Evolutionary conservation across 495 filamentous ascomycete genomes (phyloP).

Genomic region (Apiosordaria backusii): DNA sequence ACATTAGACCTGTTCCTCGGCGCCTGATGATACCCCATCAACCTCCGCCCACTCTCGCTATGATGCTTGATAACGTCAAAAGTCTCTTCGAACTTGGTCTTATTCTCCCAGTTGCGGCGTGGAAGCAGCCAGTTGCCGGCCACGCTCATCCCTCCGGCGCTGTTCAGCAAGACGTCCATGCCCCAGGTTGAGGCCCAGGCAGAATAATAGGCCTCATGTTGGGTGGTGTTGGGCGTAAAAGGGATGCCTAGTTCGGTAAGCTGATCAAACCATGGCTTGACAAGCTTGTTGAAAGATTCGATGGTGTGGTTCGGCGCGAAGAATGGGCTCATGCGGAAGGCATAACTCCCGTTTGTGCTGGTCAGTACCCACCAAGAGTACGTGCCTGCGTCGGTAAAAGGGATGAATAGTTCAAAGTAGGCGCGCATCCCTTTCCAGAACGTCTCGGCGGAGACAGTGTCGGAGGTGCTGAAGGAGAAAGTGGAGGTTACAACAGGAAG

Average conservation of each 20-base stretch:
- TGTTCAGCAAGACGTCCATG: slow-evolving; percentile 5
- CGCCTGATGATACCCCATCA: slow-evolving; percentile 13
- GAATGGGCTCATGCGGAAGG: slow-evolving; percentile 6
- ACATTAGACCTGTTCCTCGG: slow-evolving; percentile 5
- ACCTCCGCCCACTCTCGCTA: neutral
- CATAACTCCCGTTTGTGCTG: neutral
- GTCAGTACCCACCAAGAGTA: neutral
- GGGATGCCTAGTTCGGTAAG: slow-evolving; percentile 8
- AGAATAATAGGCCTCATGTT: slow-evolving; percentile 1
- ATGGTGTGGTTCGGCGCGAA: slow-evolving; percentile 19
- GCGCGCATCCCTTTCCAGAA: slow-evolving; percentile 51
- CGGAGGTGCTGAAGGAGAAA: slow-evolving; percentile 34
- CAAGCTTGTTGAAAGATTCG: slow-evolving; percentile 12
- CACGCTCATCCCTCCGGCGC: slow-evolving; percentile 4
- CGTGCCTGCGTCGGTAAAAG: slow-evolving; percentile 1
- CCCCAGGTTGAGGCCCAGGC: slow-evolving; percentile 14
- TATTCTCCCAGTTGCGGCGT: slow-evolving; percentile 12
- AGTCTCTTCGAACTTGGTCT: slow-evolving; percentile 11
- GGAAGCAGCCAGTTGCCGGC: slow-evolving; percentile 15
- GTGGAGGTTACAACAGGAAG: slow-evolving; percentile 32
- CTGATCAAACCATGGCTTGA: slow-evolving; percentile 13
- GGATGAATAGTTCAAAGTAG: slow-evolving; percentile 28
- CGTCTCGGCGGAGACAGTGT: slow-evolving; percentile 36
- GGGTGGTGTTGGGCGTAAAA: slow-evolving; percentile 5
- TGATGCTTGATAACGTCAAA: slow-evolving; percentile 8